A percentile compares a stretch with the other conserved stretches of the same genome.
phyloP scores from a whole-genome alignment of 176 grass and related monocot genomes.

The Urochloa ruziziensis region DNA sequence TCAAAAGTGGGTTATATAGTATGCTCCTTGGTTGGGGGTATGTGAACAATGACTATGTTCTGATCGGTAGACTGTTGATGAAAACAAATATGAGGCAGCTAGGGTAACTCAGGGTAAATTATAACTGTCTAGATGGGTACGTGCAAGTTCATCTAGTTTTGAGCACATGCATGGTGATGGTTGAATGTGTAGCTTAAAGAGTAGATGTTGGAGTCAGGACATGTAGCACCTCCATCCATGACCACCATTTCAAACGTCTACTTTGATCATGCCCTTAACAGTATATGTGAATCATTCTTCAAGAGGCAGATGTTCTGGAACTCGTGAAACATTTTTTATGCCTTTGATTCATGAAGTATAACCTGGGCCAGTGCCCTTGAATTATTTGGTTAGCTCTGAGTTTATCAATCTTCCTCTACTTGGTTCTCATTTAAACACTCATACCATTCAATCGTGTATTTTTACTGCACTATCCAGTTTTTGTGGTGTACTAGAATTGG shows the following conservation, averaged over 20 bases:
- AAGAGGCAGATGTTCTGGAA: neutral
- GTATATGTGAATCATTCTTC: conserved; percentile 10
- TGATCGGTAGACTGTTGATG: neutral
- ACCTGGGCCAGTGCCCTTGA: neutral
- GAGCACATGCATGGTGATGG: neutral
- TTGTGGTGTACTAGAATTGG: neutral
- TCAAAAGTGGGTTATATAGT: neutral
- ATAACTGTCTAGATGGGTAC: neutral
- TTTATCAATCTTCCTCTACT: neutral
- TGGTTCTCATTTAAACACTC: neutral
- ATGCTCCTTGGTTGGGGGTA: neutral
- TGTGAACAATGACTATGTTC: neutral
- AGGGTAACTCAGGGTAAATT: neutral
- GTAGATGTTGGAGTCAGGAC: conserved; percentile 3
- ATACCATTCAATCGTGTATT: neutral
- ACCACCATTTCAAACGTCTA: neutral
- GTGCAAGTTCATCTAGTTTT: neutral
- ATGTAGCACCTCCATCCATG: neutral
- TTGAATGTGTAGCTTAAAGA: neutral
- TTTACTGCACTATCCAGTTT: neutral
- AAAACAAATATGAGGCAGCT: neutral
- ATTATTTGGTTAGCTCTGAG: neutral
- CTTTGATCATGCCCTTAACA: conserved; percentile 7
- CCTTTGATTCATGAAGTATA: neutral
- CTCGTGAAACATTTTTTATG: neutral